Evolutionary conservation across 495 filamentous ascomycete species (phyloP).

Genomic region (Penicillium cosmopolitanum): DNA sequence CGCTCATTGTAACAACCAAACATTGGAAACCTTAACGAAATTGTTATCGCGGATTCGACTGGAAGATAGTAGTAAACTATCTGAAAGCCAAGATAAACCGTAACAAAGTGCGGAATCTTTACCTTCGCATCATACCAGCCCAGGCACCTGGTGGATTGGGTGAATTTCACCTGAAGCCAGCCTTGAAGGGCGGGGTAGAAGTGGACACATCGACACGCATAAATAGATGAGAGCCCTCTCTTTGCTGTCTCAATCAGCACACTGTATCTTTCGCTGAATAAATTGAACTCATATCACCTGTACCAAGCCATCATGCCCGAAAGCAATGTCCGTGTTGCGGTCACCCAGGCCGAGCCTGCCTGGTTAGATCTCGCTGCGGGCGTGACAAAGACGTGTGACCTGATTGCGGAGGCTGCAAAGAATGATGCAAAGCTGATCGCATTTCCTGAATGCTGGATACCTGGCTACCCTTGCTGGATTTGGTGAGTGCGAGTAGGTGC

Average conservation of each 20-base stretch:
- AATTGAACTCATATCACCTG: background rate
- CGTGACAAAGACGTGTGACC: slow-evolving; percentile 51
- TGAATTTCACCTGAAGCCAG: too few relatives aligned
- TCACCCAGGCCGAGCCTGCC: slow-evolving; percentile 55
- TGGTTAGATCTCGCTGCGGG: slow-evolving; percentile 56
- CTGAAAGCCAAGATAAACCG: background rate
- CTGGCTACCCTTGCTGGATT: slow-evolving; percentile 45
- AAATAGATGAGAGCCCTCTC: background rate
- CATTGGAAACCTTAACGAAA: background rate
- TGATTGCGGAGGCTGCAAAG: slow-evolving; percentile 56
- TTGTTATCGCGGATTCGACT: background rate
- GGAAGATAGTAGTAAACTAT: background rate
- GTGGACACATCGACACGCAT: background rate
- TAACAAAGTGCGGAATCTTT: background rate
- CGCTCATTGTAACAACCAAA: background rate
- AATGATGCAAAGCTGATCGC: slow-evolving; percentile 51
- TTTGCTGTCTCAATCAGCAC: background rate
- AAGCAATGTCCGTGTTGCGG: slow-evolving; percentile 42
- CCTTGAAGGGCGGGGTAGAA: too few relatives aligned
- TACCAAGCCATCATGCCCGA: background rate
- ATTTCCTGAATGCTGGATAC: slow-evolving; percentile 51
- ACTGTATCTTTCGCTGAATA: background rate
- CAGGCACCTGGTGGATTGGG: too few relatives aligned
- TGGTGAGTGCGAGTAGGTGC: slow-evolving; percentile 43
- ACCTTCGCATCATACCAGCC: background rate